Evolutionary conservation across 2,329 filamentous ascomycete genomes (phyloP), one percentile per base, ranked within the genome.

Genomic region (Talaromyces sp.): DNA sequence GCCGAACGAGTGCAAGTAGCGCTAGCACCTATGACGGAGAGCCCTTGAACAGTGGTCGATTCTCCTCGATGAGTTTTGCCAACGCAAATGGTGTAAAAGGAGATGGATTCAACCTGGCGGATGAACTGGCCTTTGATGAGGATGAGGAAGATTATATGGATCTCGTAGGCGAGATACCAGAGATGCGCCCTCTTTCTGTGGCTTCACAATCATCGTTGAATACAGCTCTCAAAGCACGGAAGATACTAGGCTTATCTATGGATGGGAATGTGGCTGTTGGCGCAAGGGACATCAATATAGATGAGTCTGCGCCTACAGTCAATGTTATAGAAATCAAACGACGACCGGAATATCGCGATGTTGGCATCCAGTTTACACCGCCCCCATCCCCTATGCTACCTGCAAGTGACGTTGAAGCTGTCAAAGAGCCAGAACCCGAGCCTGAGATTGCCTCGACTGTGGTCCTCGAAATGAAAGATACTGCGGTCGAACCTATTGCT

Each of bases 111-210:
- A 96, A 90, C 68, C 83, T 99, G 47, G 95, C 95, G 0, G 93
- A 98, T 71, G 95, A 99, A 79, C 84, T 99, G 63, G 89, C 91
- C 67, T 90, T 97, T 67, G 90, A 91, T 67, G 91, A 94, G 64
- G 91, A 93, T 37, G 82, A 82, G 54, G 81, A 82, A 68, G 89
- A 90, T 68, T 85, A 89, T 52, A 90, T 92, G 59, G 88, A 89
- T 1, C 33, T 56, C n/a, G n/a, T 60, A 67, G 89, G 90, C 41
- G 89, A 93, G 68, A 85, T 89, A 50, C 90, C 91, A 56, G 88
- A 88, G 1, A 86, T 88, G 43, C 85, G 79, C 39, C 75, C 77
- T 5, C 71, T 74, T 56, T 82, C 78, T 8, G 77, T 76, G 63
- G 74, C 77, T 60, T 80, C 79, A 8, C 71, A 76, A 35, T 58